Evolutionary conservation across 179 eudicot genomes (phyloP), one percentile per base, ranked within the genome.

Genomic region (Silene coronaria): DNA sequence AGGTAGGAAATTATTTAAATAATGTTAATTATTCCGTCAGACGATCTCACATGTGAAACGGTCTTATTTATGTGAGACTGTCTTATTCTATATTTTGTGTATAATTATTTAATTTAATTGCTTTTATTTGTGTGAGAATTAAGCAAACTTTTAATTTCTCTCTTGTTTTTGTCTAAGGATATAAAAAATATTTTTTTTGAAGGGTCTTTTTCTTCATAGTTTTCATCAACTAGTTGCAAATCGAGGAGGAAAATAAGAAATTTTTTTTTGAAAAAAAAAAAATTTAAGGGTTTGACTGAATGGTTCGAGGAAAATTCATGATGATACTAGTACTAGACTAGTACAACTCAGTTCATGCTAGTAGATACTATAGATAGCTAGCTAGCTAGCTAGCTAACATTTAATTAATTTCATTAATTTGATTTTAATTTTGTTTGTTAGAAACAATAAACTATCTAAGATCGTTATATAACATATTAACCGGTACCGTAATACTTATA

Each of bases 171-270:
- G 2, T 22, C 0, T 23, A 51, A 17, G 4, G 16, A 5, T 10
- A 1, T 34, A 34, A 60, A 72, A 72, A 64, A 62, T 16, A 2
- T 55, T 42, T 42, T 42, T 55, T 66, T 81, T 34, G 55, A 67
- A 59, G 71, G 77, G 77, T 77, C 74, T 38, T 78, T 75, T 70
- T 75, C 74, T 78, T 59, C 84, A 78, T 82, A 78, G 84, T 82
- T 82, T 82, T 82, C 84, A 78, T 71, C 82, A 82, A 82, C 14
- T 58, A 75, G 38, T 32, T 78, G 79, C 73, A 81, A 78, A 78
- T 81, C 81, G 84, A 81, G 81, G 81, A 78, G 74, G 75, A 70
- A 77, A 74, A 77, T 62, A 65, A 60, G 69, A 11, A 59, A 66
- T 22, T 48, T 7, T 53, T 42, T 51, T 53, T 53, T 53, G 7